Evolutionary conservation across 805 yeast genomes (phyloP), one percentile per base, ranked within the genome.

Genomic region (Lachancea meyersii): DNA sequence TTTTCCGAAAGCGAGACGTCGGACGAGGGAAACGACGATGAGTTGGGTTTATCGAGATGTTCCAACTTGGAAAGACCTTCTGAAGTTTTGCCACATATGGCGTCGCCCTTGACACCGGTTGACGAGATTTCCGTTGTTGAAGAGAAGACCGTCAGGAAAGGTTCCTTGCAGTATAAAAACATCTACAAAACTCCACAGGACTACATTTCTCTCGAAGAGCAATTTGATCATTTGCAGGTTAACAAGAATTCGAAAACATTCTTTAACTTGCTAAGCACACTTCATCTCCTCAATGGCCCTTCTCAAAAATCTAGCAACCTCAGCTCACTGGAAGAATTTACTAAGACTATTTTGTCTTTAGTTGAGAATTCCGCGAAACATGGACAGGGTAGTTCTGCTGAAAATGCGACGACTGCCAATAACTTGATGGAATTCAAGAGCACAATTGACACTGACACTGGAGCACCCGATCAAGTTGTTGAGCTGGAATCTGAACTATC

Each of bases 51-150:
- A 2, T 11, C 14, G 20, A n/a, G 8, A 16, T 13, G 19, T 30
- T 20, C 30, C 9, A 22, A 17, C 10, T 4, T 14, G 32, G 32
- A 30, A 19, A 17, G 28, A 5, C 16, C 11, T 8, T n/a, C 30
- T 20, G 28, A 13, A 5, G n/a, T 6, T 13, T 16, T 18, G 22
- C 22, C 31, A 11, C 34, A 26, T 4, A 13, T 34, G 26, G 20
- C 39, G 13, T 40, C 43, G 9, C 44, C 44, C 4, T 31, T 35
- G n/a, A 41, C 44, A 6, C 44, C 44, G 3, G 31, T 41, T 5
- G 44, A 41, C 5, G 44, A 41, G 16, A n/a, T 17, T 7, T 13
- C 28, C 8, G 19, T 18, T 4, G n/a, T 38, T 30, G 35, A 35
- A 30, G 28, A 44, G 35, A 17, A 27, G 23, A 14, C 19, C 19